A percentile compares a stretch with the other conserved stretches of the same genome.
Evolutionary conservation across 1,284 basidiomycete genomes (phyloP).

Genomic region (Meira miltonrushii): DNA sequence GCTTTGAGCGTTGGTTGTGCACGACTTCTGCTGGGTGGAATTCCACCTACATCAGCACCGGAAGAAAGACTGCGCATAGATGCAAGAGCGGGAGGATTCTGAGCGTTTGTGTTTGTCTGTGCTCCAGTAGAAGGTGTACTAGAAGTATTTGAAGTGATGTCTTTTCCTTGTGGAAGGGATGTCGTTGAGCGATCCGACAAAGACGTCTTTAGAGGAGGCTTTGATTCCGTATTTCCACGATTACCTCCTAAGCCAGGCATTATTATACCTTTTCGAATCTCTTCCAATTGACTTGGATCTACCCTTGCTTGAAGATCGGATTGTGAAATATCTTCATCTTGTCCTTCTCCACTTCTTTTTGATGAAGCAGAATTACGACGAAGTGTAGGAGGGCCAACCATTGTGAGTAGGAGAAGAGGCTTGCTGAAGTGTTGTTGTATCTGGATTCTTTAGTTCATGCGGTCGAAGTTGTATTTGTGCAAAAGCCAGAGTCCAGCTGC

Average conservation of each 20-base stretch:
- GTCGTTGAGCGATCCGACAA: neutral
- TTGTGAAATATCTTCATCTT: too few species aligned
- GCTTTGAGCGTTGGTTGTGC: conserved; percentile 11
- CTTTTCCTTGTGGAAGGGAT: neutral
- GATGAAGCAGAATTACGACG: too few species aligned
- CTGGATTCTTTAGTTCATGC: too few species aligned
- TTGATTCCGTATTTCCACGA: conserved; percentile 15
- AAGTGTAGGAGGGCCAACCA: too few species aligned
- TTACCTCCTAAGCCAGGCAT: conserved; percentile 28
- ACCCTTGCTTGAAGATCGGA: neutral
- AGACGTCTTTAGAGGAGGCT: conserved; percentile 11
- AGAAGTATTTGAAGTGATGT: too few species aligned
- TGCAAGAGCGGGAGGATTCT: neutral
- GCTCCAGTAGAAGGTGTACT: neutral
- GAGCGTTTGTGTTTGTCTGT: neutral
- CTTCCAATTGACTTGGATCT: conserved; percentile 22
- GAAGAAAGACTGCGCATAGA: neutral
- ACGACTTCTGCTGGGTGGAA: neutral
- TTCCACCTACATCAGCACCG: neutral
- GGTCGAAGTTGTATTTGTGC: too few species aligned
- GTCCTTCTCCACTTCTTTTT: too few species aligned
- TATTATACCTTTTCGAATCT: conserved; percentile 31
- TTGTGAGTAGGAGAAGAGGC: too few species aligned
- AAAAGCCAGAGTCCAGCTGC: too few species aligned
- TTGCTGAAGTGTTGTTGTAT: too few species aligned